Evolutionary conservation across 164 flowering plant species (phyloP).

Genomic region (Stephania japonica): DNA sequence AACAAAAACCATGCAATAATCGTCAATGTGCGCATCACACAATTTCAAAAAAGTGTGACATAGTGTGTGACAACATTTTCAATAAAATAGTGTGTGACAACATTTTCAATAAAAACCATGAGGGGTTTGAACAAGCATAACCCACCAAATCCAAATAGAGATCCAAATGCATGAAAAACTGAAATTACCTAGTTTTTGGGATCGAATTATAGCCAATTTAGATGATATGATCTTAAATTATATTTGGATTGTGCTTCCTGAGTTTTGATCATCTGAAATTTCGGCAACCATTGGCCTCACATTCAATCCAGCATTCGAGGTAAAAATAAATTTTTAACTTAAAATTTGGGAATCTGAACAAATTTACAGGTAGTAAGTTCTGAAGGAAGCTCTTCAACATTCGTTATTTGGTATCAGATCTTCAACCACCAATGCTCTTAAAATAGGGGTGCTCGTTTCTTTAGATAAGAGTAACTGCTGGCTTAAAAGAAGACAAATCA

Average conservation of each 20-base stretch:
- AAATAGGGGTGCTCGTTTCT: neutral
- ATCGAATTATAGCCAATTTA: neutral
- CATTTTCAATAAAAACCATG: too few relatives aligned
- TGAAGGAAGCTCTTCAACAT: slow-evolving; percentile 1
- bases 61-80: too few relatives aligned
- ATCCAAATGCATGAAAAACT: neutral
- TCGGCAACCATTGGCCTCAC: neutral
- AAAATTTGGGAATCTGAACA: slow-evolving; percentile 16
- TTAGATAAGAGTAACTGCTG: neutral
- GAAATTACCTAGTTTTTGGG: neutral
- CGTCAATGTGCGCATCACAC: too few relatives aligned
- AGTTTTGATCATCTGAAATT: neutral
- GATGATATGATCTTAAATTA: neutral
- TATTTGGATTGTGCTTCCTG: neutral
- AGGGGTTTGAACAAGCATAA: neutral
- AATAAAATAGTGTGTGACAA: too few relatives aligned
- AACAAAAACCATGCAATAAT: too few relatives aligned
- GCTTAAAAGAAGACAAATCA: neutral
- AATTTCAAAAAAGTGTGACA: too few relatives aligned
- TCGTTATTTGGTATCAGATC: neutral
- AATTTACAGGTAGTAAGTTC: slow-evolving; percentile 14
- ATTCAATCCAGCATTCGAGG: neutral
- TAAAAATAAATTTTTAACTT: neutral
- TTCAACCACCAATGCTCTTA: neutral
- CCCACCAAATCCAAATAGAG: neutral